phyloP scores from a whole-genome alignment of 2,329 filamentous ascomycete genomes.

The Neospermospora avenae region DNA sequence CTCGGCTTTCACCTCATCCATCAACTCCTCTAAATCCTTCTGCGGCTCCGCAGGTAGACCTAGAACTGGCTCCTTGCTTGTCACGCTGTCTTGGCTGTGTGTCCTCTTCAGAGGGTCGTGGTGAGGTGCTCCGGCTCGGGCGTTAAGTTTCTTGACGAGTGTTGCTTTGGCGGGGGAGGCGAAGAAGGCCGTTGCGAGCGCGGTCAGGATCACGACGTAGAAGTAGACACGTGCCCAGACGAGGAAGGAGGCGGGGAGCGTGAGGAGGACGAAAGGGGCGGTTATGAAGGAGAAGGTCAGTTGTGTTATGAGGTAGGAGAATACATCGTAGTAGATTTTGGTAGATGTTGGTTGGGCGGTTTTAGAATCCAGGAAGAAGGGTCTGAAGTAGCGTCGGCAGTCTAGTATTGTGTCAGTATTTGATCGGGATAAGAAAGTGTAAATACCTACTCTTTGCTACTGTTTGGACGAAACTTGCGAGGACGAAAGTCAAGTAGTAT shows the following conservation, averaged over 20 bases:
- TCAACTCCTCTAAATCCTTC: constrained; percentile 64
- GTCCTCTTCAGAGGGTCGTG: constrained; percentile 41
- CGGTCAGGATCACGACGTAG: constrained; percentile 71
- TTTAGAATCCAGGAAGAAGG: constrained; percentile 83
- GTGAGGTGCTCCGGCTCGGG: constrained; percentile 47
- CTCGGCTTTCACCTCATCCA: constrained; percentile 49
- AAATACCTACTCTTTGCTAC: constrained; percentile 79
- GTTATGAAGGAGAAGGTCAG: constrained; percentile 79
- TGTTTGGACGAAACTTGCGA: constrained; percentile 89
- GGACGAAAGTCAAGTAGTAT: constrained; percentile 87
- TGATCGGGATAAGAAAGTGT: background rate
- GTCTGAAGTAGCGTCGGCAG: constrained; percentile 82
- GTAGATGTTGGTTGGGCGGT: constrained; percentile 63
- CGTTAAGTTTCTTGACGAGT: constrained; percentile 57
- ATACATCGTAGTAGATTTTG: constrained; percentile 85
- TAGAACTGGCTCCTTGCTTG: constrained; percentile 59
- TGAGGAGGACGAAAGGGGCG: constrained; percentile 81
- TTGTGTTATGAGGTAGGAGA: constrained; percentile 74
- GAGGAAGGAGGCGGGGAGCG: constrained; percentile 63
- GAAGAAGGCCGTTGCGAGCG: constrained; percentile 69
- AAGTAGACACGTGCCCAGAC: constrained; percentile 89
- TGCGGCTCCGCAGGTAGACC: constrained; percentile 76
- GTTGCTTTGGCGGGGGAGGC: constrained; percentile 68
- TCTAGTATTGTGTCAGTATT: constrained; percentile 50
- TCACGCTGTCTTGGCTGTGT: constrained; percentile 55